Evolutionary conservation across 176 grass and related monocot genomes (phyloP).

Genomic region (Areca catechu): DNA sequence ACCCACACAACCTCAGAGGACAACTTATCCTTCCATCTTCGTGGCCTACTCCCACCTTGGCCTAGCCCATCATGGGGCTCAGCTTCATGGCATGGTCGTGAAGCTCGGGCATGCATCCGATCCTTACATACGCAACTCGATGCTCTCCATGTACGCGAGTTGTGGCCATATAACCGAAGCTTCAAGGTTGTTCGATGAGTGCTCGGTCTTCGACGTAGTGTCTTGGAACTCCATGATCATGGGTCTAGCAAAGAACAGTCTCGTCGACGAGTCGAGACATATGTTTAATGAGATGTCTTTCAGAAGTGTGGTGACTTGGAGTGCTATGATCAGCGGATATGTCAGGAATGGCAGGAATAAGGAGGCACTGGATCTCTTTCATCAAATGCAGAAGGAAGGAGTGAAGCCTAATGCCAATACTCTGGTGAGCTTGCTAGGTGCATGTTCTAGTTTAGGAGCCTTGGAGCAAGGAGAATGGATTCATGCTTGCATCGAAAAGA

Average conservation of each 20-base stretch:
- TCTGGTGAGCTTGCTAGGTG: slow-evolving; percentile 50
- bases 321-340: slow-evolving; percentile 55
- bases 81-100: slow-evolving; percentile 63
- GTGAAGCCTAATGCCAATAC: slow-evolving; percentile 60
- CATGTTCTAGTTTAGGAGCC: slow-evolving; percentile 43
- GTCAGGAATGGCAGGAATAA: slow-evolving; percentile 25
- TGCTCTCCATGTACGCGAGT: slow-evolving; percentile 62
- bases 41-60: slow-evolving; percentile 36
- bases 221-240: slow-evolving; percentile 59
- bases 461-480: slow-evolving; percentile 59
- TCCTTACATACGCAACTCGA: slow-evolving; percentile 46
- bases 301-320: slow-evolving; percentile 51
- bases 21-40: slow-evolving; percentile 51
- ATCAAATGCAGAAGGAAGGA: slow-evolving; percentile 35
- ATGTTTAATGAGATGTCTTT: slow-evolving; percentile 59
- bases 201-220: slow-evolving; percentile 34
- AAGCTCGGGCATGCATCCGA: slow-evolving; percentile 54
- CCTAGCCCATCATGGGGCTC: slow-evolving; percentile 13
- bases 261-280: slow-evolving; percentile 27
- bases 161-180: slow-evolving; percentile 30
- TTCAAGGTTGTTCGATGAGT: slow-evolving; percentile 20
- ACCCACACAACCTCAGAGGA: slow-evolving; percentile 25
- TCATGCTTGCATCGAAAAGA: slow-evolving; percentile 44
- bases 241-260: slow-evolving; percentile 34
- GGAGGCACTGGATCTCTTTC: slow-evolving; percentile 49